Evolutionary conservation across 768 basidiomycete genomes (phyloP).

Genomic region (Rhodotorula paludigena): DNA sequence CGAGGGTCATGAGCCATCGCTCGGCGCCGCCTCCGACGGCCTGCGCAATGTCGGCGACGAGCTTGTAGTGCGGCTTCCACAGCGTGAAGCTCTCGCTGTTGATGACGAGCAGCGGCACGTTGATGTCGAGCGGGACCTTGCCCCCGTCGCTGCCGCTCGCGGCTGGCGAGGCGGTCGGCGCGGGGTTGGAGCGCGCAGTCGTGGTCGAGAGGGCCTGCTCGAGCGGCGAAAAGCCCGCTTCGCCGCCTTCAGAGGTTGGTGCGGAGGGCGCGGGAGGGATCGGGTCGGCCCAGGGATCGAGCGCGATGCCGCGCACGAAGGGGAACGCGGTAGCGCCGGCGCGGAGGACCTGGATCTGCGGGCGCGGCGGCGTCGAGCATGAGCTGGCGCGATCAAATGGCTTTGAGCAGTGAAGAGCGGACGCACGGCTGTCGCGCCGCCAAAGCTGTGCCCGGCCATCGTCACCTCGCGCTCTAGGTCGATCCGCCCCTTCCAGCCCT

Average conservation of each 20-base stretch:
- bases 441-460: slow-evolving; percentile 59
- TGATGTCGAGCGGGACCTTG: slow-evolving; percentile 7
- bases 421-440: slow-evolving; percentile 56
- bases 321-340: slow-evolving; percentile 53
- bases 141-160: not conserved
- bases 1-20: slow-evolving; percentile 26
- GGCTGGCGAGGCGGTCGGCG: not conserved
- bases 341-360: slow-evolving; percentile 30
- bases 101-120: slow-evolving; percentile 45
- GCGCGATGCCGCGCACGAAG: slow-evolving; percentile 57
- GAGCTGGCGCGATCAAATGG: slow-evolving; percentile 55
- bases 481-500: slow-evolving; percentile 42
- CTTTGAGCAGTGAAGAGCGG: not conserved
- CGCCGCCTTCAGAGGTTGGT: too few relatives aligned
- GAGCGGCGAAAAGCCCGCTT: not conserved
- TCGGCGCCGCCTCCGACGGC: not conserved
- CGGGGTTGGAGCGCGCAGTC: not conserved
- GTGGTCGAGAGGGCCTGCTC: not conserved
- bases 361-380: slow-evolving; percentile 47
- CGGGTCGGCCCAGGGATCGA: slow-evolving; percentile 84
- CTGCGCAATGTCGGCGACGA: slow-evolving; percentile 7
- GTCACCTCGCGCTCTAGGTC: slow-evolving; percentile 45
- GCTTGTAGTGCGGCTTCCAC: slow-evolving; percentile 46
- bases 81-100: slow-evolving; percentile 49
- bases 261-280: slow-evolving; percentile 14